A percentile compares a stretch with the other conserved stretches of the same genome.
phyloP scores from a whole-genome alignment of 129 eudicot genomes.

The Rutidosis leptorrhynchoides region DNA sequence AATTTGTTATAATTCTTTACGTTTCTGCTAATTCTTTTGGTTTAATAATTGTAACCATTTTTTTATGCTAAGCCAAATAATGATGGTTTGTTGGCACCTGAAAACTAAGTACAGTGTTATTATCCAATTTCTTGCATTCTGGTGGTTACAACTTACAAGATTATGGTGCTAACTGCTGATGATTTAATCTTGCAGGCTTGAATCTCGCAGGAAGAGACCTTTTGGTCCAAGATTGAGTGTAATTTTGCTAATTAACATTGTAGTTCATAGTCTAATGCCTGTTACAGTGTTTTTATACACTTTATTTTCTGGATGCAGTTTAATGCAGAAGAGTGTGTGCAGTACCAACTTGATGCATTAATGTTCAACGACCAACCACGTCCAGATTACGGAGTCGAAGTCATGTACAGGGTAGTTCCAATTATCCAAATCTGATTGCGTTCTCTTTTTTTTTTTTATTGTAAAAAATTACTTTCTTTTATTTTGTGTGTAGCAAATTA shows the following conservation, averaged over 20 bases:
- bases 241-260: conserved; percentile 23
- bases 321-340: conserved; percentile 89
- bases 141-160: too few species aligned
- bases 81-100: too few species aligned
- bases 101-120: too few species aligned
- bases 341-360: conserved; percentile 85
- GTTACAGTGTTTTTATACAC: conserved; percentile 16
- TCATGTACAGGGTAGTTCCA: conserved; percentile 80
- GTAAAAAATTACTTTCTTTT: too few species aligned
- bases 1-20: too few species aligned
- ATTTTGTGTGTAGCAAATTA: background rate
- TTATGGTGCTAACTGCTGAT: conserved; percentile 18
- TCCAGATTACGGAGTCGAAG: conserved; percentile 93
- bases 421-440: background rate
- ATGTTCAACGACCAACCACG: conserved; percentile 95
- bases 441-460: too few species aligned
- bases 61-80: too few species aligned
- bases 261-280: background rate
- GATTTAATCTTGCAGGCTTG: conserved; percentile 57
- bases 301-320: conserved; percentile 45
- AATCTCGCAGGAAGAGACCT: conserved; percentile 81
- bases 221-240: conserved; percentile 89
- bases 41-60: too few species aligned
- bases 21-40: too few species aligned
- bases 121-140: too few species aligned